Evolutionary conservation across 1,284 basidiomycete species (phyloP), one percentile per base, ranked within the genome.

Genomic region (Heterobasidion annosum): DNA sequence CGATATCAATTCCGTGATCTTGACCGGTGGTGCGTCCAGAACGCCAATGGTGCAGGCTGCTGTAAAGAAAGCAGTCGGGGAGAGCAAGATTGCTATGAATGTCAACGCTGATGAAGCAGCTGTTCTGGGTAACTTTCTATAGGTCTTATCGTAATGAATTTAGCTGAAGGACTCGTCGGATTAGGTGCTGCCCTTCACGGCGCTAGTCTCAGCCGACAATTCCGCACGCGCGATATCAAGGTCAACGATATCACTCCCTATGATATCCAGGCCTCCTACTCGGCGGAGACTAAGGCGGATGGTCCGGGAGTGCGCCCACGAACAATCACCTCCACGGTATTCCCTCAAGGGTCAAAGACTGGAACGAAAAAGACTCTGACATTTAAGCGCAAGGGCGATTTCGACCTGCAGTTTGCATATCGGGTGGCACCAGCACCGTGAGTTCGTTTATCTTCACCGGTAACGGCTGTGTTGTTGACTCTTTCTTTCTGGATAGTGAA

Each of bases 71-170:
- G 79, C 82, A 34, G 87, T 94, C 52, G 91, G 91, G 65, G 82
- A 86, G 79, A 85, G 83, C 55, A 90, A 89, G 67, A 88, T 97
- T 59, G 91, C 93, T 7, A 79, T 89, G 64, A 98, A 98, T 63
- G 92, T 99, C 54, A 99, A 99, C 66, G 89, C 96, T 0, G 97
- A 99, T 67, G 96, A 99, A 75, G 93, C 94, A 0, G 90, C 91
- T 10, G 96, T 98, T 13, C 82, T 99, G 52, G 94, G 91, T 72
- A 66, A 34, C 57, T 15, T 25, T 25, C 4, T 4, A 4, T 25
- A 25, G 5, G 25, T 18, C 18, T n/a, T 51, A 1, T 52, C 25
- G 25, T 5, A 25, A 4, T 5, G 25, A 25, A 25, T 25, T 25
- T 25, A 25, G 25, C 25, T 25, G 25, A 25, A 25, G 4, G 3